These are phyloP conservation scores for Chrysoporthe cubensis DNA, from an alignment of 2,329 filamentous ascomycete genomes.

Conservation along the genomic window DNA sequence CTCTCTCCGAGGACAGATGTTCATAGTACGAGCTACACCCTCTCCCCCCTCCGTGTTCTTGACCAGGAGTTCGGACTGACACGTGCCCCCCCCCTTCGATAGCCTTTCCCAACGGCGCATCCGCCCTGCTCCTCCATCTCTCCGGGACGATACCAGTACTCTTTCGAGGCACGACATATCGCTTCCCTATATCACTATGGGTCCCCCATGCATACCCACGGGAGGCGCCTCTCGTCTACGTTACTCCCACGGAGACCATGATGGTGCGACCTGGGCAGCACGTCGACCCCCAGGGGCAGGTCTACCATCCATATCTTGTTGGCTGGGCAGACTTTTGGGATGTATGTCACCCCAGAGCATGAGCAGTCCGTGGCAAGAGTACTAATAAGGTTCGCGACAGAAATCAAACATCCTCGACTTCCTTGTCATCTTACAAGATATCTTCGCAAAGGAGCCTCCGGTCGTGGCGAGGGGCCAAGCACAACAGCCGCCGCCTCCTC, in stretches of 20 bases:
- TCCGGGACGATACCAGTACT: slow-evolving; percentile 87
- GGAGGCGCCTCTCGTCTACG: slow-evolving; percentile 84
- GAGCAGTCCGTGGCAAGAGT: neutral
- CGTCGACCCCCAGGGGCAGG: slow-evolving; percentile 87
- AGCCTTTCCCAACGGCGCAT: slow-evolving; percentile 89
- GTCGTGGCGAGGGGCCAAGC: slow-evolving; percentile 74
- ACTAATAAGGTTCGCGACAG: slow-evolving; percentile 46
- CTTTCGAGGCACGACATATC: slow-evolving; percentile 87
- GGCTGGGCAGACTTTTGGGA: slow-evolving; percentile 91
- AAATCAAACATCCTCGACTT: slow-evolving; percentile 86
- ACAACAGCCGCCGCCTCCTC: slow-evolving; percentile 43
- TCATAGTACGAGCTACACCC: slow-evolving; percentile 69
- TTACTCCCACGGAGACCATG: slow-evolving; percentile 88
- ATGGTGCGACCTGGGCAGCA: slow-evolving; percentile 89
- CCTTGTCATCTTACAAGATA: slow-evolving; percentile 76
- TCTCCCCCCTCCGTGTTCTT: slow-evolving; percentile 11
- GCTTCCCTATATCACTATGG: slow-evolving; percentile 93
- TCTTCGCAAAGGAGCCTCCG: slow-evolving; percentile 94
- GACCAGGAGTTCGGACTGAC: slow-evolving; percentile 9
- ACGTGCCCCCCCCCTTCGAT: slow-evolving; percentile 35
- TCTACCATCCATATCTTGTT: slow-evolving; percentile 95
- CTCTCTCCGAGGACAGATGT: slow-evolving; percentile 89
- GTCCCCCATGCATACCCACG: slow-evolving; percentile 87
- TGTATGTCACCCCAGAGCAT: slow-evolving; percentile 57
- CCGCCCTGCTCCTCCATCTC: slow-evolving; percentile 83